Percentiles rank a stretch among this genome's conserved stretches.
phyloP scores from a whole-genome alignment of 164 flowering plant species.

The Piper longum region DNA sequence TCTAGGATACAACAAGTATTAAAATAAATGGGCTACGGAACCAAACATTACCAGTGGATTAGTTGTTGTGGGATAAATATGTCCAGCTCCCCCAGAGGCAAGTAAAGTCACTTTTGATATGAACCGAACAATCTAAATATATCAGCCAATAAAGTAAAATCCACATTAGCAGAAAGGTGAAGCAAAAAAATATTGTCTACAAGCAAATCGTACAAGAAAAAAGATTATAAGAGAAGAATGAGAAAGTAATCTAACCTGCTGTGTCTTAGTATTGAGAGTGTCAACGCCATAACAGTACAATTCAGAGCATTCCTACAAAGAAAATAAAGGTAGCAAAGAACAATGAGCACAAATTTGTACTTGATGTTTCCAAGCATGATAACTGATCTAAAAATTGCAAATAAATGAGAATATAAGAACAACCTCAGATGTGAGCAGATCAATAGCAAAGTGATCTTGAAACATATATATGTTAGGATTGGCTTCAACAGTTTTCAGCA shows the following conservation, averaged over 20 bases:
- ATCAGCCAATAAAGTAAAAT: not conserved
- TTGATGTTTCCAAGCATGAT: not conserved
- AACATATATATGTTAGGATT: conserved; percentile 71
- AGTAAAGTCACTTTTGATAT: conserved; percentile 85
- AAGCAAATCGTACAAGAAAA: not conserved
- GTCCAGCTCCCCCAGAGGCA: conserved; percentile 98
- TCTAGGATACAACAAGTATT: not conserved
- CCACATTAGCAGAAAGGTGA: not conserved
- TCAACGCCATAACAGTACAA: conserved; percentile 88
- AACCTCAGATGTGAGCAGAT: conserved; percentile 87
- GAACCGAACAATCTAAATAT: conserved; percentile 60
- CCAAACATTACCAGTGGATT: conserved; percentile 63
- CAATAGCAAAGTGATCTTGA: conserved; percentile 89
- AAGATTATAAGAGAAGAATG: not conserved
- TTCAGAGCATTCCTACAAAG: conserved; percentile 64
- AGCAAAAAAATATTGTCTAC: not conserved
- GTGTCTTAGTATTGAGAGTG: conserved; percentile 68
- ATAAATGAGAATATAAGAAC: not conserved
- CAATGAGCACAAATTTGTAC: not conserved
- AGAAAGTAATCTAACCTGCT: conserved; percentile 38
- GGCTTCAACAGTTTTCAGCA: conserved; percentile 62
- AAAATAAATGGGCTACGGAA: not conserved
- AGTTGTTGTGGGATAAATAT: conserved; percentile 89
- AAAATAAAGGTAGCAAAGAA: not conserved
- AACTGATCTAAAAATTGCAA: not conserved